phyloP scores from a whole-genome alignment of 768 basidiomycete species.

The Daedalea quercina region DNA sequence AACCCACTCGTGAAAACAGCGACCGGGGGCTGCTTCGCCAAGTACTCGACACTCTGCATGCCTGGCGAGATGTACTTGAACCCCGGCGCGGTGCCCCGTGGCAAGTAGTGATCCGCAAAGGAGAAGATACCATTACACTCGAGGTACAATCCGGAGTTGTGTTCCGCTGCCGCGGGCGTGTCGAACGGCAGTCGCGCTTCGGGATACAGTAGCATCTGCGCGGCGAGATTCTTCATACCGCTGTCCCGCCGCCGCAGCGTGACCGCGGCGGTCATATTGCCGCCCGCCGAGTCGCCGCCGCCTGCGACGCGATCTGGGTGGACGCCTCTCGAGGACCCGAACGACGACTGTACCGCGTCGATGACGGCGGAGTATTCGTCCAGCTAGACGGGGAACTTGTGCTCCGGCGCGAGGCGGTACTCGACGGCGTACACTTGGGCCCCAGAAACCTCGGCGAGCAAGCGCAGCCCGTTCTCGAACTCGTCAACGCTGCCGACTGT shows the following conservation, averaged over 20 bases:
- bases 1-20: constrained; percentile 6
- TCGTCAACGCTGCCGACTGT: constrained; percentile 7
- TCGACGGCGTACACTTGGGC: constrained; percentile 12
- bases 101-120: constrained; percentile 7
- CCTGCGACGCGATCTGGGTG: constrained; percentile 7
- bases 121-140: constrained; percentile 8
- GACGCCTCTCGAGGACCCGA: constrained; percentile 6
- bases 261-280: constrained; percentile 10
- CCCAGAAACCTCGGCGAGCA: constrained; percentile 8
- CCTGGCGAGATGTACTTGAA: neutral
- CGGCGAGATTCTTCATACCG: constrained; percentile 2
- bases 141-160: constrained; percentile 11
- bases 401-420: constrained; percentile 9
- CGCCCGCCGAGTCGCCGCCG: constrained; percentile 10
- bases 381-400: constrained; percentile 9
- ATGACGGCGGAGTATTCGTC: constrained; percentile 8
- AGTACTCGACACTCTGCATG: neutral
- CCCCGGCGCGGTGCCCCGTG: constrained; percentile 4
- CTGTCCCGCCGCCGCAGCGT: constrained; percentile 6
- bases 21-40: neutral
- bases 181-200: constrained; percentile 8
- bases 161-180: constrained; percentile 6
- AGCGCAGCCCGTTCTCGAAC: constrained; percentile 9
- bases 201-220: constrained; percentile 7
- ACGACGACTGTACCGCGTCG: constrained; percentile 6